phyloP scores from a whole-genome alignment of 2,329 filamentous ascomycete species.

The Ophiocordyceps camponoti-saundersi region DNA sequence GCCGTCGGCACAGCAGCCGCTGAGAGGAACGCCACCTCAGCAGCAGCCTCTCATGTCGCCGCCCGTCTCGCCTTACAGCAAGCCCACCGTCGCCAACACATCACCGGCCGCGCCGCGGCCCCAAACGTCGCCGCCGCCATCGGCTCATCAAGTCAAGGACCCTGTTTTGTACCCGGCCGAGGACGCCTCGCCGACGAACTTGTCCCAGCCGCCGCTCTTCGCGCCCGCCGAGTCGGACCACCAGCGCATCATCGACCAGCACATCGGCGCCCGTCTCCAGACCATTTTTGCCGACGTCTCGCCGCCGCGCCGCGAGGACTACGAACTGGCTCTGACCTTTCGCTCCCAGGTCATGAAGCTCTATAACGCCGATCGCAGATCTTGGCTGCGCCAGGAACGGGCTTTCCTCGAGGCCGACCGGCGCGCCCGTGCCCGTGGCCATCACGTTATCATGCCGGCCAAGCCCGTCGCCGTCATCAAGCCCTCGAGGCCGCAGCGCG shows the following conservation, averaged over 20 bases:
- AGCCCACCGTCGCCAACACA: slow-evolving; percentile 16
- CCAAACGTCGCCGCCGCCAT: neutral
- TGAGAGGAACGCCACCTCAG: slow-evolving; percentile 9
- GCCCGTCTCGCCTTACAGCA: slow-evolving; percentile 35
- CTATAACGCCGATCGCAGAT: slow-evolving; percentile 23
- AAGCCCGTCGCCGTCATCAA: slow-evolving; percentile 16
- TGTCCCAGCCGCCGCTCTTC: slow-evolving; percentile 33
- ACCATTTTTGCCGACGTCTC: slow-evolving; percentile 23
- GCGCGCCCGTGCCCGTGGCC: slow-evolving; percentile 20
- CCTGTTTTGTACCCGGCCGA: slow-evolving; percentile 40
- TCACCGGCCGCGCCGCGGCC: slow-evolving; percentile 12
- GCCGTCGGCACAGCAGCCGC: neutral
- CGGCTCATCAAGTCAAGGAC: slow-evolving; percentile 22
- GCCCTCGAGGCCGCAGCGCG: slow-evolving; percentile 10
- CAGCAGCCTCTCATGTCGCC: slow-evolving; percentile 32
- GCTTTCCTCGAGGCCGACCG: slow-evolving; percentile 29
- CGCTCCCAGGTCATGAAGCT: slow-evolving; percentile 32
- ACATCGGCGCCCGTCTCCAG: slow-evolving; percentile 26
- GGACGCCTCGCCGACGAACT: slow-evolving; percentile 20
- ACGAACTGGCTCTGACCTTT: slow-evolving; percentile 34
- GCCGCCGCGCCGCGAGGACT: slow-evolving; percentile 35
- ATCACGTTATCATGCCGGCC: slow-evolving; percentile 24
- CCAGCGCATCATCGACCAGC: slow-evolving; percentile 30
- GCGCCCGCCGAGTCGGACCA: slow-evolving; percentile 21
- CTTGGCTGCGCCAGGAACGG: slow-evolving; percentile 34